phyloP scores from a whole-genome alignment of 2,329 filamentous ascomycete species.

The Ilyonectria robusta region DNA sequence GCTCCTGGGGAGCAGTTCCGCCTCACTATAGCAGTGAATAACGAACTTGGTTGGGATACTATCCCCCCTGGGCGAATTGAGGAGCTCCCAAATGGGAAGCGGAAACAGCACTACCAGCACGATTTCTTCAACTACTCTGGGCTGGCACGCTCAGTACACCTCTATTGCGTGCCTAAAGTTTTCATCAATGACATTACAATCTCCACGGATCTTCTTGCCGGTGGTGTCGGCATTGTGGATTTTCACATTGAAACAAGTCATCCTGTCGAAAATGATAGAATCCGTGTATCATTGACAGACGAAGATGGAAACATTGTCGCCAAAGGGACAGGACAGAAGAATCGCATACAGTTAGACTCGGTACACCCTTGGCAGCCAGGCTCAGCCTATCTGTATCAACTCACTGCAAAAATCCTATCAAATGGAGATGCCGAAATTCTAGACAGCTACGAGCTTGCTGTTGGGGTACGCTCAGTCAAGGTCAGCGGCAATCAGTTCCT shows the following conservation, averaged over 20 bases:
- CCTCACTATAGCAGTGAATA: conserved; percentile 31
- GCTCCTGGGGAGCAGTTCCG: conserved; percentile 19
- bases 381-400: conserved; percentile 30
- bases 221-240: background rate
- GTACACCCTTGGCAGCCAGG: conserved; percentile 32
- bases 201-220: conserved; percentile 19
- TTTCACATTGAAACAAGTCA: conserved; percentile 3
- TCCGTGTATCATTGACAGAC: conserved; percentile 6
- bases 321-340: background rate
- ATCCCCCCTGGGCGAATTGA: conserved; percentile 31
- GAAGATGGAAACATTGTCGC: conserved; percentile 16
- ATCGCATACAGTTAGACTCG: conserved; percentile 1
- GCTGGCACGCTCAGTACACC: conserved; percentile 25
- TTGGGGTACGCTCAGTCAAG: conserved; percentile 26
- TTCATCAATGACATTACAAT: conserved; percentile 25
- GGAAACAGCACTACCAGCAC: conserved; percentile 36
- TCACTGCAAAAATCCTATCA: conserved; percentile 22
- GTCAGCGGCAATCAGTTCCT: conserved; percentile 29
- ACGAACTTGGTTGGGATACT: conserved; percentile 30
- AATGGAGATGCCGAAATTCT: background rate
- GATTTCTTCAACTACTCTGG: conserved; percentile 36
- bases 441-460: conserved; percentile 25
- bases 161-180: conserved; percentile 16
- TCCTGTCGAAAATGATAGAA: background rate
- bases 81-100: conserved; percentile 17